phyloP scores from a whole-genome alignment of 2,329 filamentous ascomycete genomes.

The Claviceps purpurea region DNA sequence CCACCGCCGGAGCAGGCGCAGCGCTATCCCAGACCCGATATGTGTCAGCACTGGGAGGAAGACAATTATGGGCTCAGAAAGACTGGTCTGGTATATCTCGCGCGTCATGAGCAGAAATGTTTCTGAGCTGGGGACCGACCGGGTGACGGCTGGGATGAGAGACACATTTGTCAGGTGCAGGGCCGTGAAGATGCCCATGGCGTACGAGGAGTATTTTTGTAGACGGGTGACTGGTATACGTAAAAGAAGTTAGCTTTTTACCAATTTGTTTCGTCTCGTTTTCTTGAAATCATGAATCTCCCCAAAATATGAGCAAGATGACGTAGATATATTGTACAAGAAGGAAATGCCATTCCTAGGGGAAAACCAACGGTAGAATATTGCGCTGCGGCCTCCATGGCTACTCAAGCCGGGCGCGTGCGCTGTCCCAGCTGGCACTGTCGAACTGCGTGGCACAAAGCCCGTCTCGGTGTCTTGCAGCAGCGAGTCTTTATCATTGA shows the following conservation, averaged over 20 bases:
- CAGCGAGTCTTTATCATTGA: constrained; percentile 14
- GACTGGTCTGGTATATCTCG: constrained; percentile 77
- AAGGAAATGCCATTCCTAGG: no score
- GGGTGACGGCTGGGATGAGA: constrained; percentile 61
- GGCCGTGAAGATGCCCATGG: constrained; percentile 61
- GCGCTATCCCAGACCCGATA: constrained; percentile 59
- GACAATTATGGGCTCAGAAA: constrained; percentile 69
- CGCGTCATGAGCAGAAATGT: constrained; percentile 81
- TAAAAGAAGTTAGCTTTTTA: background rate
- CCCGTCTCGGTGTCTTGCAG: constrained; percentile 15
- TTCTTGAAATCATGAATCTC: no score
- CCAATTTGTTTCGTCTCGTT: no score
- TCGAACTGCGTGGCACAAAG: constrained; percentile 26
- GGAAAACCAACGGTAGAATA: constrained; percentile 55
- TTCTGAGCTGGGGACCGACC: constrained; percentile 62
- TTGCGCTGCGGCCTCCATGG: constrained; percentile 45
- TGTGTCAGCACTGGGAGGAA: constrained; percentile 63
- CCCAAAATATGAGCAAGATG: no score
- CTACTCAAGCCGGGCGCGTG: constrained; percentile 35
- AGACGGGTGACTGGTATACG: constrained; percentile 35
- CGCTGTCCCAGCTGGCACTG: constrained; percentile 21
- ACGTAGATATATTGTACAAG: no score
- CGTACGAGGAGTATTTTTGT: constrained; percentile 83
- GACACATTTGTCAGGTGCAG: constrained; percentile 75
- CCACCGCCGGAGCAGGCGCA: constrained; percentile 61